These are phyloP conservation scores for Haplosporangium sp. DNA, from an alignment of 371 early-diverging fungal species.

Conservation along the genomic window DNA sequence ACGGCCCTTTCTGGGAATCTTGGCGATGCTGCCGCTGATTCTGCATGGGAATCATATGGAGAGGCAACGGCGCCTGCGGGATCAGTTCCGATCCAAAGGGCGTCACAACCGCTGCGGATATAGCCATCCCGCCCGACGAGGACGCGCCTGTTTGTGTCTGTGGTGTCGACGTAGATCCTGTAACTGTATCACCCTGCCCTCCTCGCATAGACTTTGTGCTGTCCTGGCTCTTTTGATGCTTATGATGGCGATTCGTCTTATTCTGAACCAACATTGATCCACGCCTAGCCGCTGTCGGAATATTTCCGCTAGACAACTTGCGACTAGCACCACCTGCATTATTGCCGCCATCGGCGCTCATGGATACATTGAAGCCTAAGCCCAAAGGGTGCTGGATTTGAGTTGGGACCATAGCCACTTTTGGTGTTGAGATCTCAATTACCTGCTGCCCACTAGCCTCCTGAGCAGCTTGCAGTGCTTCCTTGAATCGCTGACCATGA, in stretches of 20 bases:
- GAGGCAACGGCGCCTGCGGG: constrained; percentile 19
- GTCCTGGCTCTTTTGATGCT: constrained; percentile 3
- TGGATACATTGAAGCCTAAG: background rate
- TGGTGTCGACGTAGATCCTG: background rate
- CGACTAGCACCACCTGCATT: background rate
- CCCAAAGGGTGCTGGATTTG: constrained; percentile 21
- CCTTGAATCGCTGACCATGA: constrained; percentile 36
- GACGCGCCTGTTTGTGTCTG: background rate
- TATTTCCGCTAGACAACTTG: background rate
- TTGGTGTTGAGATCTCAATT: constrained; percentile 19
- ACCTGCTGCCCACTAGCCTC: constrained; percentile 42
- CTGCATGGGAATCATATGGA: constrained; percentile 24
- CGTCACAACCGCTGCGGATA: constrained; percentile 10
- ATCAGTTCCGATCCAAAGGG: constrained; percentile 24
- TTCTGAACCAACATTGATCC: too few relatives aligned
- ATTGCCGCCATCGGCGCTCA: background rate
- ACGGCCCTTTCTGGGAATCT: too few relatives aligned
- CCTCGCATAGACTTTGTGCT: background rate
- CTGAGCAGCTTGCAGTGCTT: constrained; percentile 38
- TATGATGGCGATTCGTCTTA: background rate
- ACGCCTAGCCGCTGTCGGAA: too few relatives aligned
- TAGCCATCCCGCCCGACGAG: too few relatives aligned
- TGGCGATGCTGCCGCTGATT: constrained; percentile 4
- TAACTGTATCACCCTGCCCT: background rate
- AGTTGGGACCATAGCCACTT: background rate